Evolutionary conservation across 176 grass and related monocot genomes (phyloP).

Genomic region (Phyllostachys edulis): DNA sequence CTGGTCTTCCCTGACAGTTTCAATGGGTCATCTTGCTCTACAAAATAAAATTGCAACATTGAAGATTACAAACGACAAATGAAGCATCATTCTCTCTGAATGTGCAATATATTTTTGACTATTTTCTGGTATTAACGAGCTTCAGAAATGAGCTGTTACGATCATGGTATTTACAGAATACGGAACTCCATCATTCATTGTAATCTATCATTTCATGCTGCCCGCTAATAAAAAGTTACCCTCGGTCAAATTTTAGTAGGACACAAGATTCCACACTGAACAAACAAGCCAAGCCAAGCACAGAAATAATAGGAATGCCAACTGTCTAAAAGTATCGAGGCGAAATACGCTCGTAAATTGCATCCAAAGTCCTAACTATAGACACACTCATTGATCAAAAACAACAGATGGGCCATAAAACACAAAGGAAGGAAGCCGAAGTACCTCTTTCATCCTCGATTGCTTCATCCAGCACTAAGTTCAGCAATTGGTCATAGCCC

Average conservation of each 20-base stretch:
- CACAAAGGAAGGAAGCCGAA: neutral
- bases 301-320: neutral
- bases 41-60: slow-evolving; percentile 17
- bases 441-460: slow-evolving; percentile 77
- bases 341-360: neutral
- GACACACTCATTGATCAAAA: neutral
- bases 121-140: neutral
- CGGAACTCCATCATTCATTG: neutral
- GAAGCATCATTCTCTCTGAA: neutral
- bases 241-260: neutral
- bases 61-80: neutral
- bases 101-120: neutral
- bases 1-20: slow-evolving; percentile 72
- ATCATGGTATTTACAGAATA: neutral
- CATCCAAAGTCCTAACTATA: neutral
- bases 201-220: neutral
- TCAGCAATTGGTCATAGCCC: slow-evolving; percentile 86
- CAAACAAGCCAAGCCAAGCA: neutral
- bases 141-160: neutral
- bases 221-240: neutral
- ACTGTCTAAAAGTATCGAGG: neutral
- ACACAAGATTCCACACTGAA: neutral
- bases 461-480: slow-evolving; percentile 84
- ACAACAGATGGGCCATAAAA: neutral
- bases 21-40: slow-evolving; percentile 74